Base-by-base conservation (phyloP, 371 early-diverging fungal genomes). In the Zopfochytrium polystomum region DNA sequence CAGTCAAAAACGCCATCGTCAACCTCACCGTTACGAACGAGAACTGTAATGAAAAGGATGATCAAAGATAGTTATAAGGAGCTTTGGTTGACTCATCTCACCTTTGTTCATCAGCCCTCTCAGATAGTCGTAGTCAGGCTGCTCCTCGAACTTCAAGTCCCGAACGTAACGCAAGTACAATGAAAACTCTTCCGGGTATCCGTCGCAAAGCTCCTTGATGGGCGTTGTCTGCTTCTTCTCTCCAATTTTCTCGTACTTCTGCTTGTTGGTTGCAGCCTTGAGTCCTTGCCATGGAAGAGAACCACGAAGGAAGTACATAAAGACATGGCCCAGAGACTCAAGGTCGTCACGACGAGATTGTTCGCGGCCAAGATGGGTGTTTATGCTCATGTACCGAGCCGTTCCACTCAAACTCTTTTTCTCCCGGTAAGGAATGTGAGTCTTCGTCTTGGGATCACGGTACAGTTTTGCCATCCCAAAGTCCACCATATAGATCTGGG, bases 211-310 rank as follows among this genome's bases (percentile, higher is more conserved):
- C 63, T 96, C 98, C 71, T 89, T 88, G 66, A 95, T 84, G n/a
- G 83, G 75, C 0, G 92, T 92, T 31, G 86, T 85, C 73, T 95
- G 92, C 78, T 99, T 99, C 85, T 92, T 95, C 71, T 99, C 94
- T n/a, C 95, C 94, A 71, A 99, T 99, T 68, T 91, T 91, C 69
- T 97, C 95, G 74, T 96, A 99, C 74, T 99, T 99, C 79, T 98
- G 96, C n/a, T n/a, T n/a, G n/a, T n/a, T n/a, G n/a, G n/a, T n/a
- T n/a, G n/a, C n/a, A n/a, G n/a, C n/a, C n/a, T n/a, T n/a, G n/a
- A n/a, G n/a, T n/a, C n/a, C n/a, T n/a, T n/a, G n/a, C n/a, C n/a
- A n/a, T n/a, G n/a, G n/a, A n/a, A n/a, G n/a, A n/a, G n/a, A n/a
- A n/a, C n/a, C n/a, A n/a, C n/a, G n/a, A n/a, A n/a, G n/a, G n/a